Evolutionary conservation across 768 basidiomycete genomes (phyloP).

Genomic region (Favolaschia claudopus): DNA sequence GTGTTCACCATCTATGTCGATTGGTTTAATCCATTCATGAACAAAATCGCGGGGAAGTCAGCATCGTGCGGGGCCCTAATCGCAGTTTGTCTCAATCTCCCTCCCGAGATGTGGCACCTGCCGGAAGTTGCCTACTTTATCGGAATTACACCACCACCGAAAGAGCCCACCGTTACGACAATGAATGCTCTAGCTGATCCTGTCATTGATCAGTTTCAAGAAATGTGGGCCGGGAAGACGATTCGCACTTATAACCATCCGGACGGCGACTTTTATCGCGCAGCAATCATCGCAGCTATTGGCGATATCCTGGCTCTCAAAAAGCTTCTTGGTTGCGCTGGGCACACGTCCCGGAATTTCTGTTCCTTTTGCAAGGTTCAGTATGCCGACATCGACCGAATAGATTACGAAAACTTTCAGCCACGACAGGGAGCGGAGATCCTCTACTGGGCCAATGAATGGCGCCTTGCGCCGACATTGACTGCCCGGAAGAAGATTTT

Average conservation of each 20-base stretch:
- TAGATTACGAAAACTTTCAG: constrained; percentile 21
- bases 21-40: constrained; percentile 30
- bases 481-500: constrained; percentile 2
- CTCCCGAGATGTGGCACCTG: constrained; percentile 23
- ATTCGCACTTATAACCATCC: constrained; percentile 19
- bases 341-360: constrained; percentile 16
- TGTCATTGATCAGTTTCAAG: constrained; percentile 1
- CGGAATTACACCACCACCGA: constrained; percentile 25
- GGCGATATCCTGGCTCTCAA: constrained; percentile 21
- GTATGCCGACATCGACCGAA: constrained; percentile 9
- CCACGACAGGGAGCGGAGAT: constrained; percentile 12
- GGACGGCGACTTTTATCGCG: constrained; percentile 18
- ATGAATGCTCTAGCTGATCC: constrained; percentile 4
- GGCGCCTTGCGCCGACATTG: constrained; percentile 19
- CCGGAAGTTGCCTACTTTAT: constrained; percentile 28
- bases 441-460: constrained; percentile 1
- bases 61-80: constrained; percentile 20
- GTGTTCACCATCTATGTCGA: constrained; percentile 12
- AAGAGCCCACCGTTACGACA: constrained; percentile 2
- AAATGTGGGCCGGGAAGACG: constrained; percentile 9
- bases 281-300: constrained; percentile 21
- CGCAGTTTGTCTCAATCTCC: constrained; percentile 34
- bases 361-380: constrained; percentile 27
- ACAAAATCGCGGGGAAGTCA: constrained; percentile 24
- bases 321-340: constrained; percentile 25